Evolutionary conservation across 495 filamentous ascomycete species (phyloP).

Genomic region (Penicillium odoratum): DNA sequence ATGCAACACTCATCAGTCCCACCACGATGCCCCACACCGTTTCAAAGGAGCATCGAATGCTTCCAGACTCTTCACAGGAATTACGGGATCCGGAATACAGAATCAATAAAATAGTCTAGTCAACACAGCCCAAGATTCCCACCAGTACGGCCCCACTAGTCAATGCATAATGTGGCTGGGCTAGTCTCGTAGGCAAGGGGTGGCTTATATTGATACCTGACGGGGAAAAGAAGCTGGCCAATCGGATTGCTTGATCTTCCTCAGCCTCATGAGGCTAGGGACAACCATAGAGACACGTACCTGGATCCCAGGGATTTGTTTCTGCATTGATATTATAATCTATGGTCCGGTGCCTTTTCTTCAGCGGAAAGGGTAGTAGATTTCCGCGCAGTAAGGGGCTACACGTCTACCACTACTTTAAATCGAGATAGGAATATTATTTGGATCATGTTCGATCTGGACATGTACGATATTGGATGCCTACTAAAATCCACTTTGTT

Average conservation of each 20-base stretch:
- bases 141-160: not conserved
- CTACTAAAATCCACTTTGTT: not conserved
- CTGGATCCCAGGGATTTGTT: not conserved
- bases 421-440: not conserved
- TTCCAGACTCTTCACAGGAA: not conserved
- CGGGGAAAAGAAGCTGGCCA: not conserved
- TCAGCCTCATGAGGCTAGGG: not conserved
- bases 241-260: not conserved
- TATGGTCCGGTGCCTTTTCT: not conserved
- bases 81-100: not conserved
- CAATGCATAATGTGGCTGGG: not conserved
- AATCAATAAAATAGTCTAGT: not conserved
- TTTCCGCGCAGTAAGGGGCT: not conserved
- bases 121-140: not conserved
- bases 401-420: not conserved
- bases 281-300: not conserved
- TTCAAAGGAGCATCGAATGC: not conserved
- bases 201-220: not conserved
- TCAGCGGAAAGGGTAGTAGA: not conserved
- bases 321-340: not conserved
- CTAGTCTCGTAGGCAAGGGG: not conserved
- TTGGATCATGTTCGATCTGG: not conserved
- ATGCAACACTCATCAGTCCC: constrained; percentile 3
- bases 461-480: not conserved
- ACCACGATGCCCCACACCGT: not conserved